These are phyloP conservation scores for Streptanthus diversifolius DNA, from an alignment of 345 rosid genomes.

Conservation along the genomic window DNA sequence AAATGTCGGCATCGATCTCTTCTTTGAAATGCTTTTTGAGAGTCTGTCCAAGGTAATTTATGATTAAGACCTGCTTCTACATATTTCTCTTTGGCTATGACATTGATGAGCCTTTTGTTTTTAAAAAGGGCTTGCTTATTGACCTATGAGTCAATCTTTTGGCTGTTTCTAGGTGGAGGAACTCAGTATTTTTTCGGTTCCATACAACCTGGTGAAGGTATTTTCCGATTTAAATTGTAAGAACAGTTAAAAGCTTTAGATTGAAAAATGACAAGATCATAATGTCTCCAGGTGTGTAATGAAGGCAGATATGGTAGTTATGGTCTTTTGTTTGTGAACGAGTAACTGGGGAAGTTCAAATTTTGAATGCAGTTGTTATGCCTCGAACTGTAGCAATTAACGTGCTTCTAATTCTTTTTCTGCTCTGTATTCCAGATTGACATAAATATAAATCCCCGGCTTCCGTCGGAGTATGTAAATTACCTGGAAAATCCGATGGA, in stretches of 20 bases:
- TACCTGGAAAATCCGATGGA: constrained; percentile 83
- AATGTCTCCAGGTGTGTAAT: constrained; percentile 1
- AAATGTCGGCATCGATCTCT: constrained; percentile 89
- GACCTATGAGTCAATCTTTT: constrained; percentile 28
- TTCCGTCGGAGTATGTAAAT: constrained; percentile 89
- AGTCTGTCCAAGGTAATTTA: constrained; percentile 77
- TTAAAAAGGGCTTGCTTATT: constrained; percentile 16
- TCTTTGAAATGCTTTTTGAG: constrained; percentile 97
- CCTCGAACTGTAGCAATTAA: neutral
- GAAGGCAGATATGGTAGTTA: constrained; percentile 2
- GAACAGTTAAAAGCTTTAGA: neutral
- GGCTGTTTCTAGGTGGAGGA: constrained; percentile 71
- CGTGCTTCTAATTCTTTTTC: neutral
- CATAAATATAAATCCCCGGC: constrained; percentile 66
- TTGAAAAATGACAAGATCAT: neutral
- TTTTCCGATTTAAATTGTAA: constrained; percentile 14
- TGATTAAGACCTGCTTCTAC: constrained; percentile 10
- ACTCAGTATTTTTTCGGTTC: constrained; percentile 62
- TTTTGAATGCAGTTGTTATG: neutral
- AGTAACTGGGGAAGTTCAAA: constrained; percentile 3
- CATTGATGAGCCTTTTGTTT: constrained; percentile 3
- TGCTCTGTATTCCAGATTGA: constrained; percentile 59
- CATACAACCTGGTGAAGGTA: constrained; percentile 84
- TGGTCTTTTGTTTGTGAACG: constrained; percentile 4
- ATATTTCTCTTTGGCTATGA: neutral